These are phyloP conservation scores for Triangularia verruculosa DNA, from an alignment of 2,329 filamentous ascomycete species.

Conservation along the genomic window DNA sequence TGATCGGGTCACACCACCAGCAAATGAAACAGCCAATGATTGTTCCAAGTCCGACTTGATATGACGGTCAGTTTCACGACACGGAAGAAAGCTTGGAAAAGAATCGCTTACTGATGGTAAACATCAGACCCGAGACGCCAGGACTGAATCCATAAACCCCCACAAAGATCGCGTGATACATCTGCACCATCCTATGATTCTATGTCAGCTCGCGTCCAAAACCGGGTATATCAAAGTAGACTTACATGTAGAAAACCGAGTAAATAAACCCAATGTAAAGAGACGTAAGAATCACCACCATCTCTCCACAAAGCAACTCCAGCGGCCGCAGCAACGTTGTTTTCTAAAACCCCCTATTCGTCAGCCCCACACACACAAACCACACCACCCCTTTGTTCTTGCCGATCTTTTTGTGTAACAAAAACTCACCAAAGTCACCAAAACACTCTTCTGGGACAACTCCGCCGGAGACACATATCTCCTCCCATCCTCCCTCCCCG, in stretches of 20 bases:
- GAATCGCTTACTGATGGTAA: slow-evolving; percentile 25
- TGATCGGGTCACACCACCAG: slow-evolving; percentile 26
- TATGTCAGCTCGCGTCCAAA: neutral
- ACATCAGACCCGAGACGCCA: slow-evolving; percentile 28
- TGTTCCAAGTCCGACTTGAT: slow-evolving; percentile 28
- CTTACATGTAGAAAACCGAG: slow-evolving; percentile 34
- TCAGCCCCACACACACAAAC: slow-evolving; percentile 4
- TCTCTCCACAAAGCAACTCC: slow-evolving; percentile 32
- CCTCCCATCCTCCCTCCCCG: neutral
- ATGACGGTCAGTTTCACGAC: neutral
- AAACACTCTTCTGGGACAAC: slow-evolving; percentile 19
- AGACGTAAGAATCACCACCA: slow-evolving; percentile 31
- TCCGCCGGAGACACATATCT: slow-evolving; percentile 26
- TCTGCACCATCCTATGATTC: slow-evolving; percentile 26
- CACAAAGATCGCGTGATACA: slow-evolving; percentile 27
- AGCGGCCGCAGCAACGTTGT: slow-evolving; percentile 32
- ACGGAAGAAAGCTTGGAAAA: neutral
- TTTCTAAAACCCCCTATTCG: slow-evolving; percentile 21
- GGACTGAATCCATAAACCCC: slow-evolving; percentile 33
- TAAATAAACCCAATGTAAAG: slow-evolving; percentile 35
- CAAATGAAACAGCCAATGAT: slow-evolving; percentile 23
- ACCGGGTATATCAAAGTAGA: neutral
- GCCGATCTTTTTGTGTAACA: neutral
- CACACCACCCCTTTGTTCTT: too few relatives aligned
- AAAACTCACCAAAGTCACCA: slow-evolving; percentile 24